Conservation (phyloP, 2,329 filamentous ascomycete species). For the Fusarium guadeloupense region DNA sequence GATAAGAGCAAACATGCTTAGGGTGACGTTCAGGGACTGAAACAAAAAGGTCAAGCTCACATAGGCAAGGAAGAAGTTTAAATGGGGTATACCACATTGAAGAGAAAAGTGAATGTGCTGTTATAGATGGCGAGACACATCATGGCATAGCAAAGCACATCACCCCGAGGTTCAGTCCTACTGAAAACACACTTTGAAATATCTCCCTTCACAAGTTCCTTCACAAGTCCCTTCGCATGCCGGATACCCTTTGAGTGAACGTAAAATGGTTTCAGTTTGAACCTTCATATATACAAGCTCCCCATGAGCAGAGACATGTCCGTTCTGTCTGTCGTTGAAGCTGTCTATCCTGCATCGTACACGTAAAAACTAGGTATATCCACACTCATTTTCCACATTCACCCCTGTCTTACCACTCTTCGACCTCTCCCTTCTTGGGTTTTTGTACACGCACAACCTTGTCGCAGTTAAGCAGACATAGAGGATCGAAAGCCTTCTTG, state of each 20-base stretch:
- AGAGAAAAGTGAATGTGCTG: neutral
- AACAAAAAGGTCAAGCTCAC: neutral
- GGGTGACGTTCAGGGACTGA: neutral
- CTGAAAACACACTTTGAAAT: neutral
- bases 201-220: neutral
- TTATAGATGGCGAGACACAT: neutral
- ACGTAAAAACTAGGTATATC: conserved; percentile 31
- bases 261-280: neutral
- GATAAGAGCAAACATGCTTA: neutral
- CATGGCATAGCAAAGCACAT: neutral
- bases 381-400: neutral
- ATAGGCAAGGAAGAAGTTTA: neutral
- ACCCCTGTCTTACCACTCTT: conserved; percentile 53
- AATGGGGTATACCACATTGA: neutral
- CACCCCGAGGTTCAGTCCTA: neutral
- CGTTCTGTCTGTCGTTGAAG: conserved; percentile 3
- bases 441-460: conserved; percentile 71
- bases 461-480: conserved; percentile 75
- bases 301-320: neutral
- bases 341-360: conserved; percentile 32
- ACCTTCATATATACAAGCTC: conserved; percentile 17
- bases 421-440: conserved; percentile 54
- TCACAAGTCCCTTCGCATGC: no score
- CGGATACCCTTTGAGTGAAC: no score
- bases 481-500: conserved; percentile 81